Evolutionary conservation across 2,329 filamentous ascomycete genomes (phyloP), one percentile per base, ranked within the genome.

Genomic region (Fusarium virguliforme): DNA sequence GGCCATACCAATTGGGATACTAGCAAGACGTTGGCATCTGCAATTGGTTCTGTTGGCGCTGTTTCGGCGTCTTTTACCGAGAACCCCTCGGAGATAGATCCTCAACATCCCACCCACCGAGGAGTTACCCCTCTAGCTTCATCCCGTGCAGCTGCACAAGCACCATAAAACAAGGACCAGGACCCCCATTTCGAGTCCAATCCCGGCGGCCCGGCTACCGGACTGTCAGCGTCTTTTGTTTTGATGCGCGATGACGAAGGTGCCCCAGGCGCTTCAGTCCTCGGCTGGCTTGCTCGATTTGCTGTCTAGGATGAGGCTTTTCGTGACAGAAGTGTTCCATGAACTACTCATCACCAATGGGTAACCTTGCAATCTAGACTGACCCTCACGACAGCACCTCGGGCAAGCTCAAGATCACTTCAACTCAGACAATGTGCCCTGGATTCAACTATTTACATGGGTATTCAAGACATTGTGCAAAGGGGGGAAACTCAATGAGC

Each of bases 71-170:
- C 43, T 13, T 24, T 15, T 24, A 48, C 43, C 43, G 26, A 48
- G 8, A 18, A 18, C 18, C 9, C 24, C 22, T 58, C 55, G 55
- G 56, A 37, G 40, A 50, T 59, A 26, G 8, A 4, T 15, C 15
- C 15, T n/a, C 32, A 26, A 32, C 5, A 18, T 18, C 6, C 46
- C 34, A 26, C 32, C 32, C 24, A 46, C 28, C 56, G 41, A 12
- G 37, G 40, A 46, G 8, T 26, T 24, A n/a, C 40, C 40, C 55
- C 40, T 24, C 28, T 18, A 37, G 26, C 37, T 48, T 58, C 56
- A 59, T 57, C 40, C 56, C 55, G 35, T 41, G 54, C 37, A 57
- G 13, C 28, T 59, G 56, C 56, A 48, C 40, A 24, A 58, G 43
- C 26, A 30, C 43, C 43, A 30, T 30, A 35, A 58, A 2, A 22